Conservation (phyloP, 2,329 filamentous ascomycete genomes). For the Colletotrichum gigasporum region DNA sequence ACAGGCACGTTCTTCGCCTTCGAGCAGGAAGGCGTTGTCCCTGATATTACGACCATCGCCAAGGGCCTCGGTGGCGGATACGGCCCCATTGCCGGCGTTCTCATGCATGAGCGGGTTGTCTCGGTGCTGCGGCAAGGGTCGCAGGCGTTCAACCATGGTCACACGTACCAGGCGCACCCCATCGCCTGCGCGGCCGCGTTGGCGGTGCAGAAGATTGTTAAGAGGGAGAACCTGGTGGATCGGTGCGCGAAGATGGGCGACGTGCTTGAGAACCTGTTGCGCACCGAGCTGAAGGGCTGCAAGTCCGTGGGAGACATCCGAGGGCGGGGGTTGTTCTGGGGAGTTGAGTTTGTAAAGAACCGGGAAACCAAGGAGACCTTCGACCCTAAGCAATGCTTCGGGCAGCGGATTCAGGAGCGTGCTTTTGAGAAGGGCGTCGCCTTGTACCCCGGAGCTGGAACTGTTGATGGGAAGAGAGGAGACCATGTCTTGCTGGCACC, state of each 20-base stretch:
- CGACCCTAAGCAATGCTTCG: conserved; percentile 37
- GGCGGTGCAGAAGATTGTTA: conserved; percentile 44
- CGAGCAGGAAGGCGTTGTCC: conserved; percentile 61
- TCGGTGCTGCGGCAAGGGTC: conserved; percentile 57
- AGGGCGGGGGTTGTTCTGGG: conserved; percentile 56
- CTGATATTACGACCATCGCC: conserved; percentile 67
- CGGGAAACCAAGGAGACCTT: conserved; percentile 48
- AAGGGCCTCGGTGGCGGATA: conserved; percentile 69
- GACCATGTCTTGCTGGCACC: conserved; percentile 78
- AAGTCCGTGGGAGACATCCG: conserved; percentile 50
- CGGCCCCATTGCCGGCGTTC: conserved; percentile 62
- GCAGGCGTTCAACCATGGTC: conserved; percentile 40
- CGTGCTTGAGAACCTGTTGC: conserved; percentile 40
- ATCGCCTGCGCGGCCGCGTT: conserved; percentile 38
- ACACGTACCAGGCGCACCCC: conserved; percentile 40
- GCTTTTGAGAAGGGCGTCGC: conserved; percentile 38
- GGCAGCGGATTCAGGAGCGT: conserved; percentile 37
- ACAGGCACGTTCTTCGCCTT: conserved; percentile 70
- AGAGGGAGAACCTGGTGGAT: conserved; percentile 43
- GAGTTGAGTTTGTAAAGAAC: conserved; percentile 55
- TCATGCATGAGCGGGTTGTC: conserved; percentile 60
- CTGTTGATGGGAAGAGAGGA: conserved; percentile 66
- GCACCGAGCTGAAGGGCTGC: conserved; percentile 37
- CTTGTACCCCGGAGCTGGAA: conserved; percentile 66
- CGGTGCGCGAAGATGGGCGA: conserved; percentile 43